Percentiles rank a stretch among this genome's conserved stretches.
Conservation (phyloP, 805 yeast species). For the Hanseniaspora guilliermondii region DNA sequence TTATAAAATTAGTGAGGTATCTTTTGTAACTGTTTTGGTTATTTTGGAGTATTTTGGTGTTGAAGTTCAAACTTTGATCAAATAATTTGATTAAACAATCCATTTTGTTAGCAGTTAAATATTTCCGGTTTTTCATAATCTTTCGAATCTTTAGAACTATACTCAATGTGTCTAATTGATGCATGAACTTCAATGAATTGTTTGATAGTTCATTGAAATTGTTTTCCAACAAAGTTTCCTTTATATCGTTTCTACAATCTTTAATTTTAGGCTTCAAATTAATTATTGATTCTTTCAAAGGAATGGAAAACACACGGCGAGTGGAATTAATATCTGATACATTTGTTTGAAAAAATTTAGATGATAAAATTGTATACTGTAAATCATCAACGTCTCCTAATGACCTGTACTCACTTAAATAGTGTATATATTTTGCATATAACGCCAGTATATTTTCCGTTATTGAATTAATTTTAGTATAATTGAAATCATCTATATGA, state of each 20-base stretch:
- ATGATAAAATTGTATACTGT: conserved; percentile 38
- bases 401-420: background rate
- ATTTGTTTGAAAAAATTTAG: conserved; percentile 23
- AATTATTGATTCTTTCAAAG: conserved; percentile 11
- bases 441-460: background rate
- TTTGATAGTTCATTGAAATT: background rate
- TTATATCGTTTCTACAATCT: background rate
- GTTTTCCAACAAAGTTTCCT: background rate
- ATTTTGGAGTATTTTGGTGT: background rate
- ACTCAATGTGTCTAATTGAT: background rate
- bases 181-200: background rate
- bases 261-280: background rate
- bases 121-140: background rate
- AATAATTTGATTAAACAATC: background rate
- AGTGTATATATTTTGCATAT: background rate
- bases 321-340: conserved; percentile 18
- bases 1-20: conserved; percentile 6
- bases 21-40: background rate
- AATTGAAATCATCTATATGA: background rate
- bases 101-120: background rate
- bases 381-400: conserved; percentile 33
- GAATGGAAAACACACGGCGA: background rate
- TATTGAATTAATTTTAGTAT: background rate
- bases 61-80: background rate
- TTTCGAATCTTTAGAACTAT: background rate